These are phyloP conservation scores for Penicillium sp. DNA, from an alignment of 2,329 filamentous ascomycete genomes.

Conservation along the genomic window DNA sequence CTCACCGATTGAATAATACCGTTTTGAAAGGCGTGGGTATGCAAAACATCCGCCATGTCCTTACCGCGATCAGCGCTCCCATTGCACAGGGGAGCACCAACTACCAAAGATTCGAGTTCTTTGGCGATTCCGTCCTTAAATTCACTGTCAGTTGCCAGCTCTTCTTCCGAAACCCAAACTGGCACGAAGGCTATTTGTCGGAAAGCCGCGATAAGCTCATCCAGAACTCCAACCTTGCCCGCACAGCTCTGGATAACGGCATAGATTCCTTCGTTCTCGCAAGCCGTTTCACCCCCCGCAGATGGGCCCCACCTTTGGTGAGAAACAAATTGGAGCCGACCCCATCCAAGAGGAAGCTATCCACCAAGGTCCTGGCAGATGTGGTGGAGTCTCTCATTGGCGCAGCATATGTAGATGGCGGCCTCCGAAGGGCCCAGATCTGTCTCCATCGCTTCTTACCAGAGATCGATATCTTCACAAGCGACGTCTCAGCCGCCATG, in stretches of 20 bases:
- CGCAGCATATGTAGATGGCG: slow-evolving; percentile 66
- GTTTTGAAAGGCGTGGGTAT: slow-evolving; percentile 55
- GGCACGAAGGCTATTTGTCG: slow-evolving; percentile 74
- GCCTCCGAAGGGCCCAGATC: slow-evolving; percentile 57
- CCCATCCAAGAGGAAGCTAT: slow-evolving; percentile 46
- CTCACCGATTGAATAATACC: slow-evolving; percentile 55
- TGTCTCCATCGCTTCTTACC: slow-evolving; percentile 66
- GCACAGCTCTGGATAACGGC: slow-evolving; percentile 59
- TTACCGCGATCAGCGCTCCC: slow-evolving; percentile 67
- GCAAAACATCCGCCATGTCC: slow-evolving; percentile 52
- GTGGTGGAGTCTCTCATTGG: slow-evolving; percentile 83
- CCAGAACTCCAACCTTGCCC: slow-evolving; percentile 68
- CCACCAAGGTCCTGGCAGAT: slow-evolving; percentile 80
- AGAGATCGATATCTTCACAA: slow-evolving; percentile 41
- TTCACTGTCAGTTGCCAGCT: slow-evolving; percentile 65
- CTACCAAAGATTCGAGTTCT: slow-evolving; percentile 81
- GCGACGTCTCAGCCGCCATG: slow-evolving; percentile 9
- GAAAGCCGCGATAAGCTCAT: slow-evolving; percentile 65
- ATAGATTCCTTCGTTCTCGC: slow-evolving; percentile 71
- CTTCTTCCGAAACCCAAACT: slow-evolving; percentile 56
- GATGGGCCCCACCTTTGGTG: slow-evolving; percentile 68
- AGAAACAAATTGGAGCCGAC: slow-evolving; percentile 33
- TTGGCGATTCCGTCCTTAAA: slow-evolving; percentile 83
- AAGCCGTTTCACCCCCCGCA: slow-evolving; percentile 61
- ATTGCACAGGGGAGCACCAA: slow-evolving; percentile 58